Percentiles rank a stretch among this genome's conserved stretches.
phyloP scores from a whole-genome alignment of 257 asterid genomes.

The Nicotiana paniculata region DNA sequence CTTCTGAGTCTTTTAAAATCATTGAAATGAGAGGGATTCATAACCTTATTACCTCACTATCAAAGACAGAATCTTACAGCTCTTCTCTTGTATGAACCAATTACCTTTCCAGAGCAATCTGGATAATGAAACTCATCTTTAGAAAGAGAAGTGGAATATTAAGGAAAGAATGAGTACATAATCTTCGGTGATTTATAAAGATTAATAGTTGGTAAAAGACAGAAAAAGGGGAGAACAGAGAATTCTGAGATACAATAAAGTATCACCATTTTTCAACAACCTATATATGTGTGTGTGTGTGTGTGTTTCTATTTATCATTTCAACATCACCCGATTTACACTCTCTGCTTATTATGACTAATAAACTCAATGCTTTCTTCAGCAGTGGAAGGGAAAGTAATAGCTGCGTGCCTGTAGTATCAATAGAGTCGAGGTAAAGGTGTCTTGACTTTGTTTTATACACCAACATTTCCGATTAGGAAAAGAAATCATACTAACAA shows the following conservation, averaged over 20 bases:
- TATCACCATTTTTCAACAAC: neutral
- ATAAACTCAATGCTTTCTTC: neutral
- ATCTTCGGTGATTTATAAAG: neutral
- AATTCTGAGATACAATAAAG: neutral
- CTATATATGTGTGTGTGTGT: neutral
- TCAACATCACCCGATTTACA: neutral
- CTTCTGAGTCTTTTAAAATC: neutral
- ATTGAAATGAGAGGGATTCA: neutral
- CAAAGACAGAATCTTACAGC: constrained; percentile 88
- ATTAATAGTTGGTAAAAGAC: neutral
- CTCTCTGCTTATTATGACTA: neutral
- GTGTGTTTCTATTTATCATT: neutral
- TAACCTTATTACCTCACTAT: constrained; percentile 51
- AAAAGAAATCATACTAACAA: neutral
- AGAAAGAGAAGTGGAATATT: neutral
- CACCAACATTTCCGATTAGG: neutral
- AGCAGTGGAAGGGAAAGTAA: neutral
- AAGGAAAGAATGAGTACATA: neutral
- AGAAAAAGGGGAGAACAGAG: neutral
- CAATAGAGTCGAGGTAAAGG: neutral
- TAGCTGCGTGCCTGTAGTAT: neutral
- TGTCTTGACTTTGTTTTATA: neutral
- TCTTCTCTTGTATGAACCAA: constrained; percentile 94
- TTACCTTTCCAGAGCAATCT: constrained; percentile 87
- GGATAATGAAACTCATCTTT: constrained; percentile 22